These are phyloP conservation scores for Sarcodon sp. DNA, from an alignment of 768 basidiomycete species.

Conservation along the genomic window DNA sequence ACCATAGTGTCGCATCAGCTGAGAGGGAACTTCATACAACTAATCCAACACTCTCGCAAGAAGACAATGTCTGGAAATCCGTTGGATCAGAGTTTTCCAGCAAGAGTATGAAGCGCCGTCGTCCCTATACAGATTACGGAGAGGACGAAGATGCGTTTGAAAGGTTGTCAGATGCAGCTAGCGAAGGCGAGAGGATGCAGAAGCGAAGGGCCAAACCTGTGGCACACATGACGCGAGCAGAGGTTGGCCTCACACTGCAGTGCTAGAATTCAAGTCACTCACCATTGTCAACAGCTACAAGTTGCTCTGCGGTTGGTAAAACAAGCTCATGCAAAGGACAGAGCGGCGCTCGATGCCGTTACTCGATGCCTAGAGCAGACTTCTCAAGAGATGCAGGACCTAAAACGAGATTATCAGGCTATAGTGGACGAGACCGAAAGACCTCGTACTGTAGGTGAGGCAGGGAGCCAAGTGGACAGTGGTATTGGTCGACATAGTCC, in stretches of 20 bases:
- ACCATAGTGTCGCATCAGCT: constrained; percentile 15
- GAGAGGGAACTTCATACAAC: constrained; percentile 16
- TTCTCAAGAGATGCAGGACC: not conserved
- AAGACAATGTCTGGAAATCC: not conserved
- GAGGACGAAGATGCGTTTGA: too few species aligned
- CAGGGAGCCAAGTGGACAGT: constrained; percentile 1
- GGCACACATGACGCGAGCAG: too few species aligned
- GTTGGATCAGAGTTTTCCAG: not conserved
- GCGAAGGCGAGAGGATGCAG: too few species aligned
- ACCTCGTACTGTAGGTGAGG: not conserved
- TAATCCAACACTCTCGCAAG: not conserved
- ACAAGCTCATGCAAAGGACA: not conserved
- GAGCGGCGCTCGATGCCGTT: not conserved
- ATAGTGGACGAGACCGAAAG: not conserved
- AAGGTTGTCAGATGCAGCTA: too few species aligned
- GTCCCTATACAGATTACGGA: too few species aligned
- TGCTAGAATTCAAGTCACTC: too few species aligned
- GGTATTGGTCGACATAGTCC: too few species aligned
- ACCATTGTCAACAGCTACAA: too few species aligned
- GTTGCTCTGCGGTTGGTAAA: too few species aligned
- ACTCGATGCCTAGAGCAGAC: not conserved
- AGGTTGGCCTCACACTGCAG: too few species aligned
- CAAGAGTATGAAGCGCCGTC: too few species aligned
- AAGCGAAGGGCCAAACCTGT: too few species aligned
- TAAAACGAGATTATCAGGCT: not conserved